These are phyloP conservation scores for Tilletia walkeri DNA, from an alignment of 1,284 basidiomycete species.

Conservation along the genomic window DNA sequence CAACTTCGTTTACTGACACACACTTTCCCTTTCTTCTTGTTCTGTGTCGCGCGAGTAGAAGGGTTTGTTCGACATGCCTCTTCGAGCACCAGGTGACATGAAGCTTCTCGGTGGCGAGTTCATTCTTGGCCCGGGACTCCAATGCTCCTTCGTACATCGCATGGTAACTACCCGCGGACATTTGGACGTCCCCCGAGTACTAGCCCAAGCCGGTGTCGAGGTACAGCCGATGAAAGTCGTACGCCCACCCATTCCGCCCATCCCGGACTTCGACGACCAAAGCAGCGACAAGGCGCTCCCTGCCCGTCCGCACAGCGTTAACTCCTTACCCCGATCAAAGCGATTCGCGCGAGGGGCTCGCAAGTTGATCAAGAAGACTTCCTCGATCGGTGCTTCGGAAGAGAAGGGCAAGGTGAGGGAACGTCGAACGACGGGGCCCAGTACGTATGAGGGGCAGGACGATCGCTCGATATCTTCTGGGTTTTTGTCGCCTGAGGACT, in stretches of 20 bases:
- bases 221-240: conserved; percentile 30
- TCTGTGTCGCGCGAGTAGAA: conserved; percentile 45
- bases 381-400: neutral
- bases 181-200: conserved; percentile 42
- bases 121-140: conserved; percentile 69
- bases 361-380: neutral
- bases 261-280: neutral
- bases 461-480: too few relatives aligned
- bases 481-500: too few relatives aligned
- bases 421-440: neutral
- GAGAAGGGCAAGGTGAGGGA: neutral
- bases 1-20: too few relatives aligned
- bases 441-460: too few relatives aligned
- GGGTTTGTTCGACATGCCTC: conserved; percentile 65
- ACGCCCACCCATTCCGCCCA: neutral
- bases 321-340: neutral
- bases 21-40: neutral
- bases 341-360: neutral
- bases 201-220: conserved; percentile 47
- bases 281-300: conserved; percentile 1
- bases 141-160: conserved; percentile 33
- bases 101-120: conserved; percentile 84
- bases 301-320: conserved; percentile 8
- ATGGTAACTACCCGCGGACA: conserved; percentile 47
- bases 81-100: conserved; percentile 74